Base-by-base conservation (phyloP, 192 early-diverging fungal species). In the Umbelopsis sp. region DNA sequence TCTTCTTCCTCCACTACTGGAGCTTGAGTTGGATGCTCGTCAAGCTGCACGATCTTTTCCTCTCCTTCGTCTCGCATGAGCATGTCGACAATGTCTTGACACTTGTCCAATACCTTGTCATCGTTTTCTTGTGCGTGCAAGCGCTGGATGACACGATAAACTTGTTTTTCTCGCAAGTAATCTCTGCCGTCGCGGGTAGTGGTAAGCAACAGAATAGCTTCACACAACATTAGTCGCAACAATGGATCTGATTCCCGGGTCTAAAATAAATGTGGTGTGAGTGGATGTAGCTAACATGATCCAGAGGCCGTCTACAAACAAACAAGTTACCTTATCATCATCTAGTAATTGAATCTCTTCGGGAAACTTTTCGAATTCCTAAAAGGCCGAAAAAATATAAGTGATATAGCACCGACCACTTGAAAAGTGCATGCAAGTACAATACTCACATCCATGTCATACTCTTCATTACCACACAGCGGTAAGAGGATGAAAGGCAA, bases 281-380 rank as follows among this genome's bases (percentile, higher is more conserved):
- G 16, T 20, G 4, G 47, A 49, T 9, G 16, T 16, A 9, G 8
- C 5, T 1, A 54, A 25, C 45, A 62, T 29, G n/a, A 6, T 11
- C 5, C 5, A 41, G 7, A 6, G 38, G 7, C 12, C 12, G 38
- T 41, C 7, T 1, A 41, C 4, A 11, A 41, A 41, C 38, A 41
- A 54, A 10, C 25, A 54, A 51, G 11, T 36, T 66, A 79, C 77
- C 77, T 98, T 98, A 29, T 90, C 89, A 6, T 86, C 82, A 45
- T 89, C 91, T 43, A 97, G 74, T 3, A 97, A 78, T 75, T 97
- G 95, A 36, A 96, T 89, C 74, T 98, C 96, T 66, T 95, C 95
- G 0, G 95, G 96, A 86, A 99, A 91, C 4, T 83, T 84, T 34
- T 97, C 96, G 89, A 95, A 94, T 44, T 97, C 95, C 86, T 90